Base-by-base conservation (phyloP, 352 stramenopile species). In the Aphanomyces stellatus region DNA sequence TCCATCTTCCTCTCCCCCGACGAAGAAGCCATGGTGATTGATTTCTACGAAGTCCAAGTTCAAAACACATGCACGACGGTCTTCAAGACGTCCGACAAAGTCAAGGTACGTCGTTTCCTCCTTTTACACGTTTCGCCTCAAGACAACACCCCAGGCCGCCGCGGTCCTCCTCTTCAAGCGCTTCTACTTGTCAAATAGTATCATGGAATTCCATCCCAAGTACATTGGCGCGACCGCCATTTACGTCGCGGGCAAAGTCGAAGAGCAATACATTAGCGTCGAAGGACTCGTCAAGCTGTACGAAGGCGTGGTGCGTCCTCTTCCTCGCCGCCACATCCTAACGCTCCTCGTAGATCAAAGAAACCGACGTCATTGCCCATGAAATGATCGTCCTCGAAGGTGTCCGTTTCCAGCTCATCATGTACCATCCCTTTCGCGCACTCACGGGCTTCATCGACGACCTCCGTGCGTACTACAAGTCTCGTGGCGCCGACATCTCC, bases 241-340 rank as follows among this genome's bases (percentile, higher is more conserved):
- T 64, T 95, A 95, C 74, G 85, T 95, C 19, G 88, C 88, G 6
- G 86, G 84, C 22, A 96, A 96, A 51, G 83, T 94, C 19, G 88
- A 96, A 71, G 88, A 96, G 81, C 86, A 95, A 73, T 95, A 93
- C 72, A 91, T 93, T 63, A 91, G 81, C 30, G 86, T 93, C 41
- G 86, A 95, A 46, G 92, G 78, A 46, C 80, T 95, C 48, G 85
- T 57, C 0, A 57, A 57, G n/a, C 28, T 30, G 30, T 57, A 57
- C 30, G 49, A 57, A n/a, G 49, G 49, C 49, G 49, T 57, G 49
- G 49, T 57, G 33, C n/a, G 19, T 2, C 25, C 13, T 57, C 24
- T 2, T 28, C 24, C 24, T 53, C 7, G 25, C 22, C 30, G 30
- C 33, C 7, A 40, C 1, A 19, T 57, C 49, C 13, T 57, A n/a